Conservation (phyloP, 768 basidiomycete species). For the Megacollybia marginata region DNA sequence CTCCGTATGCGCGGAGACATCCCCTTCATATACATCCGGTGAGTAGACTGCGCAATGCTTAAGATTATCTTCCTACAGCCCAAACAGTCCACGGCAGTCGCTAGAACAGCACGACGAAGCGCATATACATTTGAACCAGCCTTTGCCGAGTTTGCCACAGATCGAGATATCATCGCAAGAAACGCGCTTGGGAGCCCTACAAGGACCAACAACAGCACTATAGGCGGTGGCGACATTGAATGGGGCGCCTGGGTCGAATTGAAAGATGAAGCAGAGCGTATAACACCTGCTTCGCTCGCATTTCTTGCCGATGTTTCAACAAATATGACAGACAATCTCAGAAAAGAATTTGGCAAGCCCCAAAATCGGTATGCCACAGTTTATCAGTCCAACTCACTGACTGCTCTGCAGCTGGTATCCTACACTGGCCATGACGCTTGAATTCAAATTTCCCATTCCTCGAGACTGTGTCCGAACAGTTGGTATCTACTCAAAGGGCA, state of each 20-base stretch:
- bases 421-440: slow-evolving; percentile 52
- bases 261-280: background rate
- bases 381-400: background rate
- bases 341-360: background rate
- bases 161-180: no score
- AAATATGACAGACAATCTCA: background rate
- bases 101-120: no score
- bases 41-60: no score
- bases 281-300: background rate
- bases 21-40: slow-evolving; percentile 30
- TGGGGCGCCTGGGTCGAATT: background rate
- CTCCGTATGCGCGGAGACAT: slow-evolving; percentile 50
- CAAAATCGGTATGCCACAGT: background rate
- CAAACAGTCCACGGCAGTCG: no score
- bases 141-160: no score
- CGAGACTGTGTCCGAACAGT: slow-evolving; percentile 43
- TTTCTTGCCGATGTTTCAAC: background rate
- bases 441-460: slow-evolving; percentile 59
- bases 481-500: slow-evolving; percentile 45
- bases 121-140: no score
- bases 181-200: background rate
- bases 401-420: slow-evolving; percentile 45
- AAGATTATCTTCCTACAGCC: no score
- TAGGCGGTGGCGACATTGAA: background rate
- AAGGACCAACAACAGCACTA: background rate